Percentiles rank a stretch among this genome's conserved stretches.
These are phyloP conservation scores for Cladosporium sp. DNA, from an alignment of 2,329 filamentous ascomycete genomes.

Conservation along the genomic window DNA sequence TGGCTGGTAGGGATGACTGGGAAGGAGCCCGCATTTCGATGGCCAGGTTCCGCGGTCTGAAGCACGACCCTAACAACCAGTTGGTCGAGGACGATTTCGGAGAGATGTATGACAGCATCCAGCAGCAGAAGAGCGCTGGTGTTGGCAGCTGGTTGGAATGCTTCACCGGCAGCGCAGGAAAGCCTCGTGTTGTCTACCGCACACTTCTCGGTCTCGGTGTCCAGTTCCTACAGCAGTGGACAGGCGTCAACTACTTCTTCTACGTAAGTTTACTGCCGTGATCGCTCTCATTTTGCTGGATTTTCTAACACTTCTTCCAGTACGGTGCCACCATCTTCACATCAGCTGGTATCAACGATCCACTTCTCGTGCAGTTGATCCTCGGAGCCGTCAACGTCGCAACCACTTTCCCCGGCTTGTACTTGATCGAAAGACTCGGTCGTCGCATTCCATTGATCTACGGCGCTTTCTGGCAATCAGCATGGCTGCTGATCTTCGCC, in stretches of 20 bases:
- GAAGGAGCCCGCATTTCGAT: constrained; percentile 34
- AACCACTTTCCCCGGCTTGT: constrained; percentile 47
- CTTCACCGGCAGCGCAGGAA: constrained; percentile 44
- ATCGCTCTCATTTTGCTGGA: neutral
- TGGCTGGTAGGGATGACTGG: constrained; percentile 37
- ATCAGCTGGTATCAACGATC: constrained; percentile 17
- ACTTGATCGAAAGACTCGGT: constrained; percentile 49
- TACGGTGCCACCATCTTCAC: constrained; percentile 50
- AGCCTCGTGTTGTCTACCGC: constrained; percentile 49
- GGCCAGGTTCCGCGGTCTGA: constrained; percentile 41
- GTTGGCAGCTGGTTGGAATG: constrained; percentile 38
- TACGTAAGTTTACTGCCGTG: constrained; percentile 33
- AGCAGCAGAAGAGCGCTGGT: constrained; percentile 37
- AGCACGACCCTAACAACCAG: constrained; percentile 44
- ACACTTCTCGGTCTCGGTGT: constrained; percentile 45
- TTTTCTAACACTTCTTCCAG: neutral
- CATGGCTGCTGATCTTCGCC: constrained; percentile 39
- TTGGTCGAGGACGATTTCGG: constrained; percentile 41
- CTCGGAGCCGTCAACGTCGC: constrained; percentile 46
- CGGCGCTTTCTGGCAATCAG: constrained; percentile 43
- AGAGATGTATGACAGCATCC: constrained; percentile 44
- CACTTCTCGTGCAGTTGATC: constrained; percentile 43
- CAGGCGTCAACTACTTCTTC: constrained; percentile 44
- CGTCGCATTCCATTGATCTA: constrained; percentile 46
- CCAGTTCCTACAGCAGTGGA: constrained; percentile 49